Evolutionary conservation across 768 basidiomycete species (phyloP).

Genomic region (Suillus cothurnatus): DNA sequence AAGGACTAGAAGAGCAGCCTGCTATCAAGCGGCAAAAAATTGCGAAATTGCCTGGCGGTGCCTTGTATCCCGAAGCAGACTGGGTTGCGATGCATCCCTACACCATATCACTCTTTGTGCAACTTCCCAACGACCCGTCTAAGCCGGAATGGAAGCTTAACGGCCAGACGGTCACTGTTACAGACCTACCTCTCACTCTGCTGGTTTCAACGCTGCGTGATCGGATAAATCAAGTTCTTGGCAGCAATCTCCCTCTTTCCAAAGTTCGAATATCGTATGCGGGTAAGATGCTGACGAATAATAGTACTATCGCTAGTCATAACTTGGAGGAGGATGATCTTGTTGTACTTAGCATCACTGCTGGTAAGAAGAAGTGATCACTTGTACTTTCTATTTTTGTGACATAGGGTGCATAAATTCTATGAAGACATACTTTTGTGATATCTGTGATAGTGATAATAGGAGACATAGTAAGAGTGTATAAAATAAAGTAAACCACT

Average conservation of each 20-base stretch:
- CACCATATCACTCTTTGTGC: conserved; percentile 82
- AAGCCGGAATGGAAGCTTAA: conserved; percentile 95
- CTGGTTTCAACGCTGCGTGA: conserved; percentile 90
- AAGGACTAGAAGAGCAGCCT: conserved; percentile 67
- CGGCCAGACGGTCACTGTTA: conserved; percentile 73
- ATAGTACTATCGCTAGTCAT: conserved; percentile 79
- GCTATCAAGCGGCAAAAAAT: conserved; percentile 89
- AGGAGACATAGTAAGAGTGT: not conserved
- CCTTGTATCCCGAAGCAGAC: conserved; percentile 82
- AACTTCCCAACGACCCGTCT: conserved; percentile 78
- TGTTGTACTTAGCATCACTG: conserved; percentile 75
- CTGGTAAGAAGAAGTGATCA: conserved; percentile 69
- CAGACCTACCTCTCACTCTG: conserved; percentile 81
- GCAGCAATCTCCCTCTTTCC: conserved; percentile 78
- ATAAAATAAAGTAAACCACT: not conserved
- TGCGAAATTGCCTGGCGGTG: conserved; percentile 83
- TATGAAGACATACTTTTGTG: not conserved
- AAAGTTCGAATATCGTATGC: conserved; percentile 78
- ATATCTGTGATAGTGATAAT: not conserved
- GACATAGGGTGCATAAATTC: conserved; percentile 10
- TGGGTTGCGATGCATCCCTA: conserved; percentile 93
- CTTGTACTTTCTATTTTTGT: not conserved
- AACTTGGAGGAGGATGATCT: conserved; percentile 93
- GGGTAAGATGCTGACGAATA: conserved; percentile 87
- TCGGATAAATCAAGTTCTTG: conserved; percentile 77